Conservation (phyloP, 2,329 filamentous ascomycete genomes). For the Pseudogymnoascus sp. region DNA sequence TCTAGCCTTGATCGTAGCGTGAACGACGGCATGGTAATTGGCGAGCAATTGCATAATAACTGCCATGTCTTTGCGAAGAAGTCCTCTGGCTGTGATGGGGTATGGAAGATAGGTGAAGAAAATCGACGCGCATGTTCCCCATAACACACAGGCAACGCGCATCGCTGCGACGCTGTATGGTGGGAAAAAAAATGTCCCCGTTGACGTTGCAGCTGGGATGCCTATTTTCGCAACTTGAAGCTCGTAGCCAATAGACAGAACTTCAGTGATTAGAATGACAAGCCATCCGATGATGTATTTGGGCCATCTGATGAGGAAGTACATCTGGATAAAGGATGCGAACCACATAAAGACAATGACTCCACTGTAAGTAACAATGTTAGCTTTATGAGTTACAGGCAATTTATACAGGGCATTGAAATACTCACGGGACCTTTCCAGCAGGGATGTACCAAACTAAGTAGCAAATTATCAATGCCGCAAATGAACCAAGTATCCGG, state of each 20-base stretch:
- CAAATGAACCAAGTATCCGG: constrained; percentile 4
- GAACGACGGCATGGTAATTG: constrained; percentile 65
- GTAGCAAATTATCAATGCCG: constrained; percentile 9
- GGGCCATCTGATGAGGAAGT: constrained; percentile 4
- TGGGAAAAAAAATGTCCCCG: constrained; percentile 59
- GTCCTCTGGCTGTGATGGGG: constrained; percentile 62
- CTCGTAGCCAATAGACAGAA: constrained; percentile 62
- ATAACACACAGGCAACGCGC: constrained; percentile 58
- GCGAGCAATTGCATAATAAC: constrained; percentile 62
- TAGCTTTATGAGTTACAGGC: neutral
- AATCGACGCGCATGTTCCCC: constrained; percentile 61
- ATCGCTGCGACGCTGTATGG: constrained; percentile 64
- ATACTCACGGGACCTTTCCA: constrained; percentile 1
- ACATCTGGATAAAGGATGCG: constrained; percentile 8
- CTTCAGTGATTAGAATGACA: constrained; percentile 37
- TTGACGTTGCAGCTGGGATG: constrained; percentile 41
- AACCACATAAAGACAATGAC: constrained; percentile 12
- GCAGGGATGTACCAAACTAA: constrained; percentile 6
- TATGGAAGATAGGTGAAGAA: constrained; percentile 70
- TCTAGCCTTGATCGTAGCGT: constrained; percentile 56
- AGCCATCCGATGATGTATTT: constrained; percentile 10
- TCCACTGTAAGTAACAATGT: neutral
- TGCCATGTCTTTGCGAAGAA: constrained; percentile 59
- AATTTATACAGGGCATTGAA: neutral
- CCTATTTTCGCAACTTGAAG: constrained; percentile 62